Base-by-base conservation (phyloP, 164 flowering plant genomes). In the Stephania yunnanensis region DNA sequence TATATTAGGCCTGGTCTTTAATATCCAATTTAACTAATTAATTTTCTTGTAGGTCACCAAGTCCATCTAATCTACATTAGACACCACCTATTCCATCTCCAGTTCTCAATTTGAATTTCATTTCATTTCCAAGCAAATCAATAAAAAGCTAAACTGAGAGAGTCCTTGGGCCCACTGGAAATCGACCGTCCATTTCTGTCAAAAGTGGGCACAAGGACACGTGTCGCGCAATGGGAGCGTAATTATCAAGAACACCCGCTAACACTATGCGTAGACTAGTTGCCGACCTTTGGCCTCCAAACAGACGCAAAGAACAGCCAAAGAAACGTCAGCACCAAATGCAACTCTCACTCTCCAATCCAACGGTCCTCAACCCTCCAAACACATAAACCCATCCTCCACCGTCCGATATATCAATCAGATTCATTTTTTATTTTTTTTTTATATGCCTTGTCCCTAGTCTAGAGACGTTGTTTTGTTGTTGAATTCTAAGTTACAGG, bases 251-350 rank as follows among this genome's bases (percentile, higher is more conserved):
- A 79, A 76, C 80, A 76, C 76, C 81, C 73, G 25, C 17, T 1
- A 46, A 12, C 61, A 67, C 73, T 29, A 74, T 71, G 78, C 86
- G 85, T 81, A 75, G 81, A 77, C 74, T 68, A 68, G 77, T 75
- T 80, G 86, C 87, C 85, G 87, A 86, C 87, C 84, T 74, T 73
- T 55, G 80, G 80, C 82, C 80, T 72, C 82, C 80, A 81, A 78
- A 82, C 75, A 85, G 89, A 89, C 90, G 91, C 90, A 83, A 87
- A 82, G 85, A 84, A 86, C 81, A 83, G 80, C 85, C 87, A 79
- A 82, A 84, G 86, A 81, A 86, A 87, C 94, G 92, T 89, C 89
- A 84, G 89, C 90, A 91, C 91, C 91, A 85, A 86, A 81, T 78
- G 74, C 79, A 74, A 68, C 76, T 81, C 65, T 25, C 69, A 66